Evolutionary conservation across 345 rosid species (phyloP), one percentile per base, ranked within the genome.

Genomic region (Fremontodendron californicum): DNA sequence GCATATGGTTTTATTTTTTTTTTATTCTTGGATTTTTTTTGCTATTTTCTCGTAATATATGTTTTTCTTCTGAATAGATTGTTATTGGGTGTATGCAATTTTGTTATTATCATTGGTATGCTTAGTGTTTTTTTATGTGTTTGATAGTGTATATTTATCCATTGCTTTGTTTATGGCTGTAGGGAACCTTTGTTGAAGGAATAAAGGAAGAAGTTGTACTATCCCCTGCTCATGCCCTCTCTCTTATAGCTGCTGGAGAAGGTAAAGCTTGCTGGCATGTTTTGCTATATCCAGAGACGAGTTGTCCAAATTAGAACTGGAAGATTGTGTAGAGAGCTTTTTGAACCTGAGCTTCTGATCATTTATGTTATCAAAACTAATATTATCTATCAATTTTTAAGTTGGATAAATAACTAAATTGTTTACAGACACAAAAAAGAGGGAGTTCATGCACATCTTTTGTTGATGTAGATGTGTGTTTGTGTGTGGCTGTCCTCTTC

Each of bases 151-250:
- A 21, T 51, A 35, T 61, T 82, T 63, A 72, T 85, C 58, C 51
- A 62, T 78, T 74, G 25, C 61, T 69, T 75, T 66, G 66, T 74
- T 84, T 54, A 42, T 84, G 64, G 55, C 42, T 75, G 75, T 76
- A 96, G 99, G 99, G 99, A 86, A 96, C 97, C 78, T 96, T 89
- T 84, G 94, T 96, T 48, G 99, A 96, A 82, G 99, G 99, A 79
- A 80, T 96, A 74, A 93, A 96, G 89, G 97, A 96, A 82, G 99
- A 96, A 90, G 99, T 94, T 83, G 99, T 96, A 29, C 82, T 96
- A 82, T 96, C 99, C 78, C 97, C 99, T 81, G 99, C 98, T 73
- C 99, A 96, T 86, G 95, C 92, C 35, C 98, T 96, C 63, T 96
- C 99, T 69, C 91, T 96, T 80, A 93, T 96, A 76, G 99, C 99